A percentile compares a stretch with the other conserved stretches of the same genome.
These are phyloP conservation scores for Coemansia sp. DNA, from an alignment of 192 early-diverging fungal species.

Conservation along the genomic window DNA sequence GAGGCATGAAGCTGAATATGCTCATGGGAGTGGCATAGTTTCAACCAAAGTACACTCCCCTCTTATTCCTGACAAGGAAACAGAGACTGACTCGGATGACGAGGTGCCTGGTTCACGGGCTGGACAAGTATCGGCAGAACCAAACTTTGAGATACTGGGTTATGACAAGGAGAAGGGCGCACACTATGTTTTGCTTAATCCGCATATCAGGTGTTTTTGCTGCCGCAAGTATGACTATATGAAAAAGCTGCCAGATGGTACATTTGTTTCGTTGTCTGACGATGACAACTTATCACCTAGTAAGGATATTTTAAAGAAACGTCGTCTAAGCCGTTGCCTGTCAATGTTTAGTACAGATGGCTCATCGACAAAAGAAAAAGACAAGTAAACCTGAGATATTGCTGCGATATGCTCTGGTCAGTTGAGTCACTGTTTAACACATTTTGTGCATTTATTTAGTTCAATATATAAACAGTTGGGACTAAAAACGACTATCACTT, in stretches of 20 bases:
- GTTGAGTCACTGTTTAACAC: neutral
- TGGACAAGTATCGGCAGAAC: neutral
- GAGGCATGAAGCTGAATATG: neutral
- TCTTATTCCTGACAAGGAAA: neutral
- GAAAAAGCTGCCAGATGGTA: neutral
- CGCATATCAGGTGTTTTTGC: neutral
- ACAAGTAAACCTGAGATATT: too few species aligned
- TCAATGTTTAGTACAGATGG: neutral
- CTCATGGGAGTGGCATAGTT: neutral
- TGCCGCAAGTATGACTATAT: neutral
- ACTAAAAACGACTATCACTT: neutral
- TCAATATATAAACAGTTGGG: neutral
- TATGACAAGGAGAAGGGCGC: neutral
- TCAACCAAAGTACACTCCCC: neutral
- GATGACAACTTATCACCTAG: neutral
- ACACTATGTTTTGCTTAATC: neutral
- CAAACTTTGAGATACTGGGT: neutral
- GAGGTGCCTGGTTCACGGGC: neutral
- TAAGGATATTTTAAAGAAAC: neutral
- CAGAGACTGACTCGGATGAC: neutral
- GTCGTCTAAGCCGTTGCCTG: neutral
- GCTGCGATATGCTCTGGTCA: too few species aligned
- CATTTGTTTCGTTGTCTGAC: neutral
- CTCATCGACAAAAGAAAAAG: too few species aligned
- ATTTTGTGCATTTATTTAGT: neutral